A percentile compares a stretch with the other conserved stretches of the same genome.
phyloP scores from a whole-genome alignment of 306 rosid species.

The Hippophae tibetana region DNA sequence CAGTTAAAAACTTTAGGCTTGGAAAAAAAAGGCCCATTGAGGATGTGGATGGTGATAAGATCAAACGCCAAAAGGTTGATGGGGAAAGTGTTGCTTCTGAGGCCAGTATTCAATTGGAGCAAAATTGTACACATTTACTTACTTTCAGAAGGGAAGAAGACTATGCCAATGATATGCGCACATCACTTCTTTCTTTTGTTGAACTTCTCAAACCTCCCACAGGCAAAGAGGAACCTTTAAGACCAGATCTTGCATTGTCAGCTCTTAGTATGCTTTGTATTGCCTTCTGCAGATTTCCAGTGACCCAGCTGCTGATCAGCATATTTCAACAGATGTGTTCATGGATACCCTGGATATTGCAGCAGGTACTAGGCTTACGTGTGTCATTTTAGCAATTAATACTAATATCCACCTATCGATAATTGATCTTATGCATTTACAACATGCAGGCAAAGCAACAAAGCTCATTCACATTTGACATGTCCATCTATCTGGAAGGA shows the following conservation, averaged over 20 bases:
- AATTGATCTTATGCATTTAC: slow-evolving; percentile 16
- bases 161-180: slow-evolving; percentile 52
- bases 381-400: slow-evolving; percentile 15
- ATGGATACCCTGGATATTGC: slow-evolving; percentile 77
- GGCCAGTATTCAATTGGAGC: slow-evolving; percentile 31
- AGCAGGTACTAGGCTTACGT: slow-evolving; percentile 51
- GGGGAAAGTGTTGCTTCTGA: slow-evolving; percentile 37
- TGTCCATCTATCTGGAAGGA: slow-evolving; percentile 74
- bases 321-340: slow-evolving; percentile 66
- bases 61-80: slow-evolving; percentile 52
- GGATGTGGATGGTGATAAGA: slow-evolving; percentile 34
- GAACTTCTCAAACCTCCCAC: slow-evolving; percentile 40
- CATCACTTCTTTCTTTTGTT: slow-evolving; percentile 45
- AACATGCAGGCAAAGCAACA: slow-evolving; percentile 53
- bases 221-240: slow-evolving; percentile 30
- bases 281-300: slow-evolving; percentile 58
- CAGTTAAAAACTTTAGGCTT: slow-evolving; percentile 33
- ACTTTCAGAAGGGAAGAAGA: slow-evolving; percentile 41
- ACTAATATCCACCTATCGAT: slow-evolving; percentile 12
- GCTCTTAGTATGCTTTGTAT: slow-evolving; percentile 84
- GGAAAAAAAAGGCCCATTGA: slow-evolving; percentile 64
- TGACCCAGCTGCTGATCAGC: slow-evolving; percentile 42
- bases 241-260: slow-evolving; percentile 50
- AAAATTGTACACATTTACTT: slow-evolving; percentile 31
- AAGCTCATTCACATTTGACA: slow-evolving; percentile 32